Percentiles rank a stretch among this genome's conserved stretches.
phyloP scores from a whole-genome alignment of 306 rosid genomes.

The Castanea mollissima region DNA sequence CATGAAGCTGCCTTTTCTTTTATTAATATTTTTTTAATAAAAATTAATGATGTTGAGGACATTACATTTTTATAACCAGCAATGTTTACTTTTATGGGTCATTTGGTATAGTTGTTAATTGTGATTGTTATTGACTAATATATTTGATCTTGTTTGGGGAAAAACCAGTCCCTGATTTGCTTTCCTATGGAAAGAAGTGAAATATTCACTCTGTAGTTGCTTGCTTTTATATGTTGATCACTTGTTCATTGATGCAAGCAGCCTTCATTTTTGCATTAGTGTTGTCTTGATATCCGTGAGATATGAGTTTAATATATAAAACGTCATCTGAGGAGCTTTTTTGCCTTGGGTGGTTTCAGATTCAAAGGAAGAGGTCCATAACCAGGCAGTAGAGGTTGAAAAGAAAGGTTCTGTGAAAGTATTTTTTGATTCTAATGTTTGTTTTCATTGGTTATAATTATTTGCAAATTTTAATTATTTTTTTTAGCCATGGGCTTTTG shows the following conservation, averaged over 20 bases:
- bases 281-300: background rate
- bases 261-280: background rate
- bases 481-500: background rate
- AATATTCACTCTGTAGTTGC: background rate
- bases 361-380: conserved; percentile 37
- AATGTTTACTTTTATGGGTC: too few relatives aligned
- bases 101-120: background rate
- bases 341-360: conserved; percentile 42
- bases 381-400: conserved; percentile 40
- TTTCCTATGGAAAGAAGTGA: background rate
- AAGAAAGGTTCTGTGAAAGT: conserved; percentile 47
- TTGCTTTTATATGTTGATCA: background rate
- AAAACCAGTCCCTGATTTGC: background rate
- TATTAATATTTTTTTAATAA: too few relatives aligned
- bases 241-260: background rate
- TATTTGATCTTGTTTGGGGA: background rate
- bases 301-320: conserved; percentile 10
- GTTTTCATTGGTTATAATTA: background rate
- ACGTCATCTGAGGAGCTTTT: conserved; percentile 8
- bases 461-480: conserved; percentile 1
- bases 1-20: too few relatives aligned
- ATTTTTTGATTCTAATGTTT: conserved; percentile 1
- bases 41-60: too few relatives aligned
- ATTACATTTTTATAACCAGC: too few relatives aligned
- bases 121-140: too few relatives aligned